Conservation (phyloP, 2,329 filamentous ascomycete genomes). For the Tolypocladium paradoxum region DNA sequence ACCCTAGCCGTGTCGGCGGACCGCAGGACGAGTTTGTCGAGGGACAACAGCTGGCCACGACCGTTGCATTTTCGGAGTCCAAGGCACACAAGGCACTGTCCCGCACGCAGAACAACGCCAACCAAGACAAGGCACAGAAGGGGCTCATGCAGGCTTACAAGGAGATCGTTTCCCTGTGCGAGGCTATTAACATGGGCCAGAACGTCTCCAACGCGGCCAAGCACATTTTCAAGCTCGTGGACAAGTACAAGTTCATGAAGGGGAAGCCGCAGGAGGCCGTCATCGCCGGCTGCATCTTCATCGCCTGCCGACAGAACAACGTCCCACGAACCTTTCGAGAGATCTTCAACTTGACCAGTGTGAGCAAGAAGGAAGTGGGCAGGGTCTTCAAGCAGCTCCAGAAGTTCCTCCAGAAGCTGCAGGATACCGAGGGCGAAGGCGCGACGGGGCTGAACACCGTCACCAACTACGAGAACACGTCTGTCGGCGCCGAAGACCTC, state of each 20-base stretch:
- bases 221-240: conserved; percentile 88
- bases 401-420: conserved; percentile 68
- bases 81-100: conserved; percentile 63
- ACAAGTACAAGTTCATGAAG: conserved; percentile 89
- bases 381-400: conserved; percentile 90
- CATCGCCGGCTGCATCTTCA: conserved; percentile 94
- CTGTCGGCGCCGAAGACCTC: conserved; percentile 72
- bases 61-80: conserved; percentile 73
- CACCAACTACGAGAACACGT: conserved; percentile 63
- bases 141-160: conserved; percentile 73
- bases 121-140: conserved; percentile 76
- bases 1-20: conserved; percentile 96
- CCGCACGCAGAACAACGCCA: conserved; percentile 77
- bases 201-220: conserved; percentile 83
- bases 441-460: conserved; percentile 41
- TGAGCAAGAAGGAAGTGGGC: conserved; percentile 95
- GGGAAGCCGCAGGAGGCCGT: conserved; percentile 90
- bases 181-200: conserved; percentile 70
- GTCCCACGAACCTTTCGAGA: conserved; percentile 88
- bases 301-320: conserved; percentile 83
- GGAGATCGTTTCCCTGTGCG: conserved; percentile 79
- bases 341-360: conserved; percentile 85
- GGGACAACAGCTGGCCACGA: conserved; percentile 79
- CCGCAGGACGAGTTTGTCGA: conserved; percentile 82
- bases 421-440: conserved; percentile 44